Base-by-base conservation (phyloP, 345 rosid genomes). In the Noccaea caerulescens region DNA sequence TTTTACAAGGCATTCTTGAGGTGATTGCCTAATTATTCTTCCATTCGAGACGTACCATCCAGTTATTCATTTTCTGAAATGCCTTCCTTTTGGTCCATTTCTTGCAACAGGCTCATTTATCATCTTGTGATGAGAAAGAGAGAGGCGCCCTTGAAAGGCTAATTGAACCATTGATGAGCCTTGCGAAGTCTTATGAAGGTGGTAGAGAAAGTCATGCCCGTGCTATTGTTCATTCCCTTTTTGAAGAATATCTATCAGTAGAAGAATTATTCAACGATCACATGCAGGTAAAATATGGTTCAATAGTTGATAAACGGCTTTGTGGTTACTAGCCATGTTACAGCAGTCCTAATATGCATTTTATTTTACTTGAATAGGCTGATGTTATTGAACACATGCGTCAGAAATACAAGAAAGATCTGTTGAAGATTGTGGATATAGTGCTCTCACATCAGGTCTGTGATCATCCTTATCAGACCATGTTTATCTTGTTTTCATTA, bases 141-240 rank as follows among this genome's bases (percentile, higher is more conserved):
- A 87, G 80, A 63, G 92, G 85, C 56, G 83, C 94, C 41, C 88
- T 79, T 67, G 97, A 93, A 84, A 87, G 98, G 89, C 96, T 93
- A 75, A 75, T 93, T 53, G 98, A 91, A 80, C 98, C 98, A 69
- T 67, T 91, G 77, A 72, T 86, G 91, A 87, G 87, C 75, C 87
- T 93, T 65, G 96, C 83, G 30, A 93, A 91, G 79, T 93, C 98
- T 8, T 91, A 89, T 65, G 98, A 93, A 72, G 98, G 98, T 76
- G 98, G 98, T 63, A 83, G 94, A 80, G 97, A 93, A 78, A 83
- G 96, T 63, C 98, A 93, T 81, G 96, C 98, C 77, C 85, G 94
- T 49, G 73, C 84, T 63, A 91, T 93, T 63, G 98, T 93, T 69
- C 97, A 84, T 63, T 83, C 97, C 69, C 97, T 93, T 82, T 89